Base-by-base conservation (phyloP, 2,329 filamentous ascomycete species). In the Chaetomiaceae sp. region DNA sequence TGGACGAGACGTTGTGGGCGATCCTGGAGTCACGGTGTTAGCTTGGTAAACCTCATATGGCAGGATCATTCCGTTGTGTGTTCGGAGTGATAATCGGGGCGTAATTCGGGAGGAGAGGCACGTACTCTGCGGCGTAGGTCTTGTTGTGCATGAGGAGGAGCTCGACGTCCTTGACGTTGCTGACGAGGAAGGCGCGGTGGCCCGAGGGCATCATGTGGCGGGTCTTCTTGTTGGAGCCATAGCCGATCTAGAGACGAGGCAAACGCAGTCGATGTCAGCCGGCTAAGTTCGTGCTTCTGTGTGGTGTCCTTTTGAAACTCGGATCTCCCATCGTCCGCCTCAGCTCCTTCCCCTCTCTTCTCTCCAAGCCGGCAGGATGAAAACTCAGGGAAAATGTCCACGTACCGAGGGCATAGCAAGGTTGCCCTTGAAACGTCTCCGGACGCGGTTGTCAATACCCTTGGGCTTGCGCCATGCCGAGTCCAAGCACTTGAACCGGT, bases 131-230 rank as follows among this genome's bases (percentile, higher is more conserved):
- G 70, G 93, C 93, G 76, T 88, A 96, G 74, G 89, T 95, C 72
- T 86, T 85, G 88, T 97, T 97, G 86, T 98, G 93, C 93, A 98
- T 98, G 65, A 98, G 81, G 67, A 98, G 84, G 56, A 98, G 86
- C 74, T 98, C 91, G 67, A 98, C 84, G 64, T 98, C 93, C 71
- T 84, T 81, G 73, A 81, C 73, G 82, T 98, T 98, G 84, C 85
- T 88, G 77, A 98, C 93, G 69, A 97, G 83, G 86, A 98, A 98
- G 60, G 91, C 88, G 84, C 96, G 97, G 86, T 97, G 91, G 76
- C 93, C 93, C 65, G 89, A 95, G 70, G 93, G 93, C 81, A 89
- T 95, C 84, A 97, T 84, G 82, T 94, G 91, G 68, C 88, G 84
- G 70, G 93, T 98, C 84, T 97, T 97, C 83, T 88, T 95, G 88